phyloP scores from a whole-genome alignment of 2,329 filamentous ascomycete species.

The Sclerotinia glacialis region DNA sequence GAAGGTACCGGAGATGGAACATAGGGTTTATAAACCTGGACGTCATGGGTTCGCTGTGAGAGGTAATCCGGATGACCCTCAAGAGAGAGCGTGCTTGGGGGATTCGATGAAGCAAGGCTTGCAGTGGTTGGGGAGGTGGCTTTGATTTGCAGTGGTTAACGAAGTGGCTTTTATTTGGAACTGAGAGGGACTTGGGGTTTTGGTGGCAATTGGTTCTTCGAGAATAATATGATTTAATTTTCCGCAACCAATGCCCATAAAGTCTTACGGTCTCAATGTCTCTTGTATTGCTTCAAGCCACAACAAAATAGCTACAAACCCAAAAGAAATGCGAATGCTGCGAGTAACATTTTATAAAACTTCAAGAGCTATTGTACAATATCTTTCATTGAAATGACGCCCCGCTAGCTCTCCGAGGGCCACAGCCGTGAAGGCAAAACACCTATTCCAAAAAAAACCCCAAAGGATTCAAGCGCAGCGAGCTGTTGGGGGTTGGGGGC shows the following conservation, averaged over 20 bases:
- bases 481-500: no score
- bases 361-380: no score
- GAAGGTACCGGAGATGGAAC: conserved; percentile 37
- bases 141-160: conserved; percentile 22
- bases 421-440: no score
- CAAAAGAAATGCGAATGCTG: no score
- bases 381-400: no score
- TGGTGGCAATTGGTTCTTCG: background rate
- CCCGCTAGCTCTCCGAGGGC: no score
- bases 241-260: background rate
- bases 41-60: conserved; percentile 42
- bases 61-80: conserved; percentile 42
- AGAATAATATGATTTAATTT: background rate
- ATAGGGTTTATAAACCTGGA: conserved; percentile 40
- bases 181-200: background rate
- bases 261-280: no score
- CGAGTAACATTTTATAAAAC: no score
- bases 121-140: conserved; percentile 24
- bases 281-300: no score
- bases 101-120: conserved; percentile 39
- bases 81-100: conserved; percentile 40
- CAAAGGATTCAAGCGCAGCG: no score
- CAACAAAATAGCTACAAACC: no score
- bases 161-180: conserved; percentile 14
- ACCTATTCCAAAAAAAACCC: background rate